These are phyloP conservation scores for Suillus paluster DNA, from an alignment of 768 basidiomycete genomes.

Conservation along the genomic window DNA sequence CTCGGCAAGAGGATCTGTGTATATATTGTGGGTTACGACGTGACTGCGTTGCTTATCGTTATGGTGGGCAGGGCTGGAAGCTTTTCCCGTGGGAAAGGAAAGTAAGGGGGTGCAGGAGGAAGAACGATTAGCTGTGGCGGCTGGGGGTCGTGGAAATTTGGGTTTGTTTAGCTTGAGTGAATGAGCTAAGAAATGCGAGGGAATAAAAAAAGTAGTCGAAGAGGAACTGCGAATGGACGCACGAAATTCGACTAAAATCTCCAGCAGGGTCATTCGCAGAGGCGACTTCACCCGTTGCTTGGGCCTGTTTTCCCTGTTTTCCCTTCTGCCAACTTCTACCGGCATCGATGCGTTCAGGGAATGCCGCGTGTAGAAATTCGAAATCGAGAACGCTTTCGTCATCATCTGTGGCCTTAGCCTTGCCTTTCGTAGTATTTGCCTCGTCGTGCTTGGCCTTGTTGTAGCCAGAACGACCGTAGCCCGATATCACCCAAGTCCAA, in stretches of 20 bases:
- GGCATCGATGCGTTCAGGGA: constrained; percentile 50
- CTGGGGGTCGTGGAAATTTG: neutral
- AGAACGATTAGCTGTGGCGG: constrained; percentile 18
- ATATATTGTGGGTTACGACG: constrained; percentile 27
- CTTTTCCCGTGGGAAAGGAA: constrained; percentile 11
- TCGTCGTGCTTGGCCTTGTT: constrained; percentile 12
- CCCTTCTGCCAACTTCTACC: constrained; percentile 33
- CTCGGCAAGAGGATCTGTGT: constrained; percentile 61
- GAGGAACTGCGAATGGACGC: constrained; percentile 23
- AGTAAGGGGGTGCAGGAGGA: constrained; percentile 30
- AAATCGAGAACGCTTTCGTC: constrained; percentile 33
- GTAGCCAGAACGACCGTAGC: constrained; percentile 33
- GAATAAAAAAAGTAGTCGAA: constrained; percentile 4
- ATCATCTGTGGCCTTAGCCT: constrained; percentile 13
- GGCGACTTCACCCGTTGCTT: neutral
- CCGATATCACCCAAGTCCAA: constrained; percentile 64
- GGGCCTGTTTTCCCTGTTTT: constrained; percentile 7
- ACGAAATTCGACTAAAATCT: constrained; percentile 55
- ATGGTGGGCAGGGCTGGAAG: neutral
- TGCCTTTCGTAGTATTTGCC: constrained; percentile 17
- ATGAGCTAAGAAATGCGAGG: neutral
- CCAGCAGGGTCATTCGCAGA: constrained; percentile 19
- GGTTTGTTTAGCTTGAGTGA: neutral
- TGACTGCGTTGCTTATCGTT: constrained; percentile 9
- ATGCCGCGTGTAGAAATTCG: constrained; percentile 52